Evolutionary conservation across 192 early-diverging fungal genomes (phyloP).

Genomic region (Rhizoclosmatium globosum): DNA sequence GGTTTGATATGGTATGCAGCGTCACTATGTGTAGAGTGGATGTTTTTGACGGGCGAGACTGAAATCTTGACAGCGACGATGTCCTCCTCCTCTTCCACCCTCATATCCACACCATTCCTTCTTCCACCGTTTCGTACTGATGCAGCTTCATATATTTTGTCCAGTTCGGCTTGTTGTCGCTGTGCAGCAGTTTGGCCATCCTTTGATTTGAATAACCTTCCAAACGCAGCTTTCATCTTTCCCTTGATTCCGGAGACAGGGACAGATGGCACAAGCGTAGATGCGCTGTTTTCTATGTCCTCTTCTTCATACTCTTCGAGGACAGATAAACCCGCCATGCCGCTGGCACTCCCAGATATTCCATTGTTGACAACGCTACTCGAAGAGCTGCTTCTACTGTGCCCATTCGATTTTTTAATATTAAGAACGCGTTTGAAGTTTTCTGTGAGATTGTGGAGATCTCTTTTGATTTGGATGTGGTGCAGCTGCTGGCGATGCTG

Average conservation of each 20-base stretch:
- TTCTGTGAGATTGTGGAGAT: not conserved
- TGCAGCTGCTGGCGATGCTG: not conserved
- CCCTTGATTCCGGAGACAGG: not conserved
- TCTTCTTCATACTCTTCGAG: not conserved
- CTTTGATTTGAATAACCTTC: not conserved
- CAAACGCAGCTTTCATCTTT: not conserved
- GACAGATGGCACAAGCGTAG: too few relatives aligned
- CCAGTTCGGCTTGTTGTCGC: not conserved
- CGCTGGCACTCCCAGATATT: not conserved
- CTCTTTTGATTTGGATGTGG: not conserved
- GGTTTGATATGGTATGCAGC: not conserved
- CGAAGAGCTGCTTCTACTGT: not conserved
- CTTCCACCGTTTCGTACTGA: not conserved
- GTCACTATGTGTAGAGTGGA: not conserved
- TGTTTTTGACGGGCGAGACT: not conserved
- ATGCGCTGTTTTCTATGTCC: not conserved
- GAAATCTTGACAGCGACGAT: not conserved
- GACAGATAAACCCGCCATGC: not conserved
- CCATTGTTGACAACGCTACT: not conserved
- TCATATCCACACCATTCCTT: not conserved
- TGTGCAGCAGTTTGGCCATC: not conserved
- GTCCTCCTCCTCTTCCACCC: not conserved
- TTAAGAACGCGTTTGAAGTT: conserved; percentile 5
- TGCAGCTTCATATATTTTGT: not conserved
- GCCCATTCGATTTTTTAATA: not conserved